Evolutionary conservation across 2,329 filamentous ascomycete species (phyloP).

Genomic region (Aspergillus pseudoterreus): DNA sequence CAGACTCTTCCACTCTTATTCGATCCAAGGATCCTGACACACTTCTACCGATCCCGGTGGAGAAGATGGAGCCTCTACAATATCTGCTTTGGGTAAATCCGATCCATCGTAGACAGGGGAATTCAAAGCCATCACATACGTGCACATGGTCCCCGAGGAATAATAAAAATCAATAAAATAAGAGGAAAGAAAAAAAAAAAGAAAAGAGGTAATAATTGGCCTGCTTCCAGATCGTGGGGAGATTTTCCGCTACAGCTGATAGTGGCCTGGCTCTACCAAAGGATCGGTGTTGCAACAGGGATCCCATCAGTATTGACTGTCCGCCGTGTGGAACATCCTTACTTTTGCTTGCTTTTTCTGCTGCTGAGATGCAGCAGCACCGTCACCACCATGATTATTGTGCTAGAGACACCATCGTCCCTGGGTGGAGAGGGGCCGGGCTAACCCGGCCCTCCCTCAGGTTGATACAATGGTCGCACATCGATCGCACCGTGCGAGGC

Average conservation of each 20-base stretch:
- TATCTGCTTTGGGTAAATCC: constrained; percentile 18
- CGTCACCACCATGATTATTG: background rate
- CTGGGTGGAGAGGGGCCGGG: constrained; percentile 4
- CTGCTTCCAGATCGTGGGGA: constrained; percentile 25
- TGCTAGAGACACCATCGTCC: constrained; percentile 3
- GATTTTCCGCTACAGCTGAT: constrained; percentile 20
- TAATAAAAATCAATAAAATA: background rate
- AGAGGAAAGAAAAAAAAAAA: constrained; percentile 10
- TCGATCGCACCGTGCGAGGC: background rate
- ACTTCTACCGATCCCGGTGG: background rate
- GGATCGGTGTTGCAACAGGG: constrained; percentile 17
- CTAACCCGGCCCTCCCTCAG: constrained; percentile 1
- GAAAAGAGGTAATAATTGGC: constrained; percentile 9
- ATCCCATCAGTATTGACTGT: background rate
- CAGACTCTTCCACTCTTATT: too few relatives aligned
- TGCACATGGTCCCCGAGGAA: background rate
- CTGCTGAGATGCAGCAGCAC: background rate
- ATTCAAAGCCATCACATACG: constrained; percentile 8
- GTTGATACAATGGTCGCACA: background rate
- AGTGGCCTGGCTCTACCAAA: constrained; percentile 12
- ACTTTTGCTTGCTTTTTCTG: constrained; percentile 5
- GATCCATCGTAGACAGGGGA: constrained; percentile 13
- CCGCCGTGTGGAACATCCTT: constrained; percentile 11
- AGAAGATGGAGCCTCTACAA: constrained; percentile 6
- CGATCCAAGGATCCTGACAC: too few relatives aligned